Percentiles rank a stretch among this genome's conserved stretches.
Evolutionary conservation across 2,329 filamentous ascomycete genomes (phyloP).

Genomic region (Fusarium nanum): DNA sequence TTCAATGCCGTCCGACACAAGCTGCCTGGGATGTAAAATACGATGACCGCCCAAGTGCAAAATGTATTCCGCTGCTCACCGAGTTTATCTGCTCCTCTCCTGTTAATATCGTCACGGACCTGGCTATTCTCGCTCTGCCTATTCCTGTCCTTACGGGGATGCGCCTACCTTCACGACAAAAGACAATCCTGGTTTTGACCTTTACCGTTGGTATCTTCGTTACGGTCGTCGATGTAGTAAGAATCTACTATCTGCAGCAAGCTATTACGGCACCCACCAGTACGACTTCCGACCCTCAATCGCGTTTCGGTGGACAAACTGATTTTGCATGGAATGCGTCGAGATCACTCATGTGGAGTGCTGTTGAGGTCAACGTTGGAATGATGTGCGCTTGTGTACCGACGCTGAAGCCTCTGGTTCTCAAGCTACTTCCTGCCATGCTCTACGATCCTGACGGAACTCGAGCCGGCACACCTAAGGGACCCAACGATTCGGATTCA

Average conservation of each 20-base stretch:
- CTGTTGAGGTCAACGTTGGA: conserved; percentile 89
- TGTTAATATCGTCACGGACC: conserved; percentile 90
- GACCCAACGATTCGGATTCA: conserved; percentile 48
- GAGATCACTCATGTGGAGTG: conserved; percentile 91
- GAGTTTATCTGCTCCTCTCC: conserved; percentile 82
- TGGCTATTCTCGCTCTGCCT: conserved; percentile 87
- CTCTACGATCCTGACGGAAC: conserved; percentile 64
- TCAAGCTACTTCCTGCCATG: conserved; percentile 69
- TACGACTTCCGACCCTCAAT: conserved; percentile 52
- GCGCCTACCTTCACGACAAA: conserved; percentile 85
- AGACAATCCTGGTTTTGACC: conserved; percentile 85
- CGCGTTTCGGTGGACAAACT: conserved; percentile 63
- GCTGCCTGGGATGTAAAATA: conserved; percentile 70
- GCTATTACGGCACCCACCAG: conserved; percentile 64
- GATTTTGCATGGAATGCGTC: conserved; percentile 81
- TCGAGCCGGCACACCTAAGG: conserved; percentile 46
- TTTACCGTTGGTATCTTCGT: conserved; percentile 91
- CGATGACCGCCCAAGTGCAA: conserved; percentile 45
- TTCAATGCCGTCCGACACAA: conserved; percentile 82
- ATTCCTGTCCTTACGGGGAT: conserved; percentile 90
- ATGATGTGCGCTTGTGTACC: conserved; percentile 95
- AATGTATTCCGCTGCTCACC: conserved; percentile 69
- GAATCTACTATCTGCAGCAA: conserved; percentile 89
- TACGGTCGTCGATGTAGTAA: conserved; percentile 85
- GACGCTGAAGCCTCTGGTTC: conserved; percentile 86